Base-by-base conservation (phyloP, 768 basidiomycete species). In the Amanita brunnescens region DNA sequence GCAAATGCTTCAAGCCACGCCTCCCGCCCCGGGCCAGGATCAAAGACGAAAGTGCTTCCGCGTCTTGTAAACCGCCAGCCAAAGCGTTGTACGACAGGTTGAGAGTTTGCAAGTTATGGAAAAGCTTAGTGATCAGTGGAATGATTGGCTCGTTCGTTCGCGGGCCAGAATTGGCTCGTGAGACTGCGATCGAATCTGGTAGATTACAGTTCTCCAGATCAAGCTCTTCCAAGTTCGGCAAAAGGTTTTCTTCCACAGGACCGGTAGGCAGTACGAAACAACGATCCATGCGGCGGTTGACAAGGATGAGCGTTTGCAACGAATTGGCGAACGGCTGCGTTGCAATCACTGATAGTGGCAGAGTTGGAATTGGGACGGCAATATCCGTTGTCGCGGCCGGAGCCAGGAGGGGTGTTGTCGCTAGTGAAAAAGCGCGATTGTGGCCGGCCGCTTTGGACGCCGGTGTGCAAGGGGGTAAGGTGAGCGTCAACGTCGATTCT, bases 51-150 rank as follows among this genome's bases (percentile, higher is more conserved):
- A 89, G 63, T 1, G 68, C 70, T 2, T 76, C 76, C 21, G 70
- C 63, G 1, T 71, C 68, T 12, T 88, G 61, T 3, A 78, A 73
- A 0, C 68, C 66, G 49, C 75, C 76, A 1, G 82, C 82, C 9
- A 91, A 64, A 2, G 66, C 57, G 56, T 92, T 92, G 62, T 85
- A 85, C n/a, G 86, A 85, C 52, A 91, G 66, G 53, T 91, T 82
- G 12, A 92, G 74, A 9, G 76, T 80, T 33, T 70, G 72, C 40
- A 92, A 59, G 55, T 76, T 77, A 2, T 90, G 89, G 66, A 91
- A 91, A 9, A 91, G 69, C 49, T 69, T 71, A 2, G 78, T 68
- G 37, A 92, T 64, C 21, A 83, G 69, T 0, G 78, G 70, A 18
- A 92, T 64, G 14, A 87, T 66, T 5, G 71, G 70, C 56, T 85